Percentiles rank a stretch among this genome's conserved stretches.
Evolutionary conservation across 208 protist genomes (phyloP).

Genomic region (Trypanosomatidae sp.): DNA sequence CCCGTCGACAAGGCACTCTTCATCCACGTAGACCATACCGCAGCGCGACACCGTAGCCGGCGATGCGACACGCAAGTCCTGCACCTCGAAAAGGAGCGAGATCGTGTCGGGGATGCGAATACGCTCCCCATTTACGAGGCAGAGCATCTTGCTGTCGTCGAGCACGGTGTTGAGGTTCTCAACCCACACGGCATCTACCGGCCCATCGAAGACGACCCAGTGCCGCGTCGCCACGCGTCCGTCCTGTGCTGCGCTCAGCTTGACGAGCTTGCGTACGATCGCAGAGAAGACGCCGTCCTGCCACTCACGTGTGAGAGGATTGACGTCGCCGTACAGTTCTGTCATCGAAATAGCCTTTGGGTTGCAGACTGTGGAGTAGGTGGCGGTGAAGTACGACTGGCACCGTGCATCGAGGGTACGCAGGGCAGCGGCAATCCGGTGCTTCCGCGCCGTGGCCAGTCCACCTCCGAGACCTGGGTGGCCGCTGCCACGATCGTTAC

Average conservation of each 20-base stretch:
- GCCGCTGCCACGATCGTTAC: constrained; percentile 1
- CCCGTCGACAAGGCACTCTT: constrained; percentile 80
- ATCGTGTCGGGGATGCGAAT: constrained; percentile 93
- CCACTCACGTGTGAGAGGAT: constrained; percentile 95
- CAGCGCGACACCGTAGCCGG: constrained; percentile 98
- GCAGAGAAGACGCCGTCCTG: constrained; percentile 94
- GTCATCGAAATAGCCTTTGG: constrained; percentile 96
- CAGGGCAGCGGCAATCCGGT: constrained; percentile 10
- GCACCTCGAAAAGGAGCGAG: constrained; percentile 98
- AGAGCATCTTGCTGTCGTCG: constrained; percentile 98
- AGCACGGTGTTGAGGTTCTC: constrained; percentile 99
- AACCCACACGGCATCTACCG: constrained; percentile 99
- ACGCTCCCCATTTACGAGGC: constrained; percentile 95
- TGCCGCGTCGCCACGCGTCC: constrained; percentile 53
- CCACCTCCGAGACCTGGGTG: neutral
- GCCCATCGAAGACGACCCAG: constrained; percentile 98
- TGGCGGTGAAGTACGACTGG: constrained; percentile 70
- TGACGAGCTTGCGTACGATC: constrained; percentile 84
- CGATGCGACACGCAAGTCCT: constrained; percentile 96
- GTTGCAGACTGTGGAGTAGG: constrained; percentile 77
- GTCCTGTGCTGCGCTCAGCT: constrained; percentile 33
- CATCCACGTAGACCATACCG: constrained; percentile 98
- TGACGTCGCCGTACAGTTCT: constrained; percentile 96
- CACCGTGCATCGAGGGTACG: constrained; percentile 45
- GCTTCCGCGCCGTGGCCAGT: neutral